Base-by-base conservation (phyloP, 345 rosid genomes). In the Angophora floribunda region DNA sequence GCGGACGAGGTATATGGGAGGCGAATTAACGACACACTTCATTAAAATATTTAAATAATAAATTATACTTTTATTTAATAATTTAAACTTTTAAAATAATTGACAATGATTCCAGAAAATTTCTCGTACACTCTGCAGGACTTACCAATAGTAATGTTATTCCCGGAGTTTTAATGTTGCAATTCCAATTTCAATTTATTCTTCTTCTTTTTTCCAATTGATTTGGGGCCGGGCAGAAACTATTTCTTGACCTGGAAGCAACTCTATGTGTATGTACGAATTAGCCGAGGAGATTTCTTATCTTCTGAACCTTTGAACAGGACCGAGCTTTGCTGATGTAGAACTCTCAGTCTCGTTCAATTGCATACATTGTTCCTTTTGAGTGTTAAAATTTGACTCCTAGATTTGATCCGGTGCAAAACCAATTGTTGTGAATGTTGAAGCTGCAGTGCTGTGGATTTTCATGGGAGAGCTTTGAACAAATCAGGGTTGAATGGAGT, bases 1-100 rank as follows among this genome's bases (percentile, higher is more conserved):
- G 96, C 95, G 21, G 96, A 94, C 50, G 99, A 97, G 99, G 99
- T 97, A 70, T 41, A 32, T 16, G 80, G 2, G 45, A 70, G 80
- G 19, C 13, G 5, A 9, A 32, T 70, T 70, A 32, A 16, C 4
- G 45, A 32, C 79, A 41, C 1, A 1, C 44, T 1, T 26, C 61
- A 12, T 22, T 22, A 55, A 3, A 4, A 55, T 22, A 55, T 22
- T 21, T 55, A 55, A 55, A 0, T 22, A 3, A 55, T 55, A 22
- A 55, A 55, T 55, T 28, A 8, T 1, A 12, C 1, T 1, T 8
- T 55, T 21, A 55, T 21, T 55, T 36, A 36, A 3, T 5, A 22
- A 22, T 4, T 22, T 55, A 55, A 55, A 4, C 1, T 55, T 55
- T 1, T 3, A 55, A 7, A 55, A 55, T 0, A 55, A 28, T 55